Conservation (phyloP, 2,329 filamentous ascomycete species). For the Cladobotryum protrusum region DNA sequence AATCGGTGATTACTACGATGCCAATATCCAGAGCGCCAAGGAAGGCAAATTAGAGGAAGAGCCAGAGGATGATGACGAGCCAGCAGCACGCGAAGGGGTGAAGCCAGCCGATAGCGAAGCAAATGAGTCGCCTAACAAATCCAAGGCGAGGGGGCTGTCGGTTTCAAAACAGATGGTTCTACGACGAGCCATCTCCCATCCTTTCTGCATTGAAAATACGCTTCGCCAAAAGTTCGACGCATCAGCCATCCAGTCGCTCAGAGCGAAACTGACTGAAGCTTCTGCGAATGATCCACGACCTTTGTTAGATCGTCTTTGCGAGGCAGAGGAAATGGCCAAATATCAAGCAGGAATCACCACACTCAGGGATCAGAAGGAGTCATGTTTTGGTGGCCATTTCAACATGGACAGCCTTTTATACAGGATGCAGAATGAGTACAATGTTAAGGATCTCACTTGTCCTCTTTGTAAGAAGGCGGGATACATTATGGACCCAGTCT, state of each 20-base stretch:
- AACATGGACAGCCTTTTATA: slow-evolving; percentile 15
- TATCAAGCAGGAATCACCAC: slow-evolving; percentile 13
- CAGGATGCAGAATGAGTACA: slow-evolving; percentile 12
- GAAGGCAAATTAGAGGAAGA: neutral
- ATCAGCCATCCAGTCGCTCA: neutral
- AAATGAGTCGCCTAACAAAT: neutral
- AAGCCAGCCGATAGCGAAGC: neutral
- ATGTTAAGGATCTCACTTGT: slow-evolving; percentile 1
- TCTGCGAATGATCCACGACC: neutral
- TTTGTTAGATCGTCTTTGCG: slow-evolving; percentile 1
- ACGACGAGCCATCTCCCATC: slow-evolving; percentile 22
- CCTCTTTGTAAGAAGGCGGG: slow-evolving; percentile 1
- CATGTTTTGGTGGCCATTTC: slow-evolving; percentile 15
- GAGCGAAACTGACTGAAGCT: neutral
- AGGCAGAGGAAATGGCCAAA: slow-evolving; percentile 5
- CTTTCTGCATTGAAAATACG: slow-evolving; percentile 23
- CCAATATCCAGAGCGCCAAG: neutral
- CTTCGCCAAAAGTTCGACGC: slow-evolving; percentile 6
- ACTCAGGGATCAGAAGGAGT: neutral
- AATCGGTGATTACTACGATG: neutral
- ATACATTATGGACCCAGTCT: neutral
- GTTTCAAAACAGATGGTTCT: slow-evolving; percentile 4
- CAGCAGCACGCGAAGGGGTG: no score
- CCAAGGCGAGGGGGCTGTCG: neutral
- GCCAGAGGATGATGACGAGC: neutral